phyloP scores from a whole-genome alignment of 2,329 filamentous ascomycete genomes.

The Botrytis fragariae region DNA sequence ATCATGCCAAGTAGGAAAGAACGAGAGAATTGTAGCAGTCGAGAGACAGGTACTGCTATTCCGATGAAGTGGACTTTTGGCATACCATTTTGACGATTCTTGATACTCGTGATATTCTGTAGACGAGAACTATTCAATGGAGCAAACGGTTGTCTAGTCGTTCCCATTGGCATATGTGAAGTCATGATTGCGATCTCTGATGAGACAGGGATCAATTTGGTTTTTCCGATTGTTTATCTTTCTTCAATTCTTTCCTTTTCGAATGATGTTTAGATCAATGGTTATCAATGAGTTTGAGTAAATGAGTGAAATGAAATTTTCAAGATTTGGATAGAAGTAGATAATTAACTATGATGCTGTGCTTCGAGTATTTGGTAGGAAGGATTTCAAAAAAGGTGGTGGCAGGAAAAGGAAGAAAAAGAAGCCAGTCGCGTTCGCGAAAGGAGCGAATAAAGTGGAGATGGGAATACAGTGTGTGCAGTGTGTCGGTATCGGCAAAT shows the following conservation, averaged over 20 bases:
- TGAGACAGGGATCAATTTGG: neutral
- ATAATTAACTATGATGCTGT: neutral
- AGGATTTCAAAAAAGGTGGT: neutral
- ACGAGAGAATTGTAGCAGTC: neutral
- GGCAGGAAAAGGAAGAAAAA: conserved; percentile 10
- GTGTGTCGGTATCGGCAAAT: neutral
- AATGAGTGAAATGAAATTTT: neutral
- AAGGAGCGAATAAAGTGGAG: conserved; percentile 9
- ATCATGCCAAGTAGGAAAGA: neutral
- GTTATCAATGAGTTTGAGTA: neutral
- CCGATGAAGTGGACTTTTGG: conserved; percentile 13
- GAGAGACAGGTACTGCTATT: neutral
- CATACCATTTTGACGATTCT: conserved; percentile 74
- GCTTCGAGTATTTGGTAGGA: neutral
- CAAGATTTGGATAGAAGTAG: neutral
- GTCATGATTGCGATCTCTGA: conserved; percentile 27
- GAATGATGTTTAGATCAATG: neutral
- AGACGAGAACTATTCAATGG: conserved; percentile 67
- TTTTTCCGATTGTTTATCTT: neutral
- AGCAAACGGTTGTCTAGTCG: conserved; percentile 66
- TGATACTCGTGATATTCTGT: conserved; percentile 69
- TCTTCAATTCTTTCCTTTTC: neutral
- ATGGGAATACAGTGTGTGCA: neutral
- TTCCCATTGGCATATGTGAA: conserved; percentile 33
- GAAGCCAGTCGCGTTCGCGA: conserved; percentile 7